Base-by-base conservation (phyloP, 106 monocot genomes). In the Phalaenopsis equestris region DNA sequence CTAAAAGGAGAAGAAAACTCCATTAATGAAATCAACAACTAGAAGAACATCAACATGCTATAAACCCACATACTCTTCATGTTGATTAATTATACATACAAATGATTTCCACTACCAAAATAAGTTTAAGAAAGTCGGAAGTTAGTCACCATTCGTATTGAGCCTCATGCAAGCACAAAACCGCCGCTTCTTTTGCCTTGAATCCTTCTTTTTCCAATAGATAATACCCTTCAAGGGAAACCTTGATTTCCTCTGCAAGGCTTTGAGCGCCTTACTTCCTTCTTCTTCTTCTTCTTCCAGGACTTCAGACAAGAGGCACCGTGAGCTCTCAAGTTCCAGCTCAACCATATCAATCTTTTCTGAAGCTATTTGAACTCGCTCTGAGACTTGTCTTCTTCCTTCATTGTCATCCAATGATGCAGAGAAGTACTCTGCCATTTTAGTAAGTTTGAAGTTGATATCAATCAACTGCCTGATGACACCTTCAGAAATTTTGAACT, bases 271-370 rank as follows among this genome's bases (percentile, higher is more conserved):
- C 56, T 76, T 75, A 61, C 80, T 48, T 37, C 82, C 78, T 56
- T 81, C 55, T 61, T 83, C 87, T 77, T 93, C 78, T 56, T 81
- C 55, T 61, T 83, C 87, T 77, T 93, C 93, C 78, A 89, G 81
- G 45, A 93, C 67, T 43, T 88, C 89, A 42, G 85, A 70, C 82
- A 88, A 79, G 3, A 85, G 70, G 78, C 87, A 89, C 45, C 90
- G 85, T 4, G 89, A 82, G 74, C 84, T 87, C 55, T 93, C 85
- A 55, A 93, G 76, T 38, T 93, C 88, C 77, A 90, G 42, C 42
- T 93, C 93, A 80, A 93, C 74, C 58, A 75, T 77, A 46, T 74
- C 88, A 55, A 88, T 84, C 79, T 86, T 93, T 55, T 93, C 87
- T 10, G 88, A 88, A 2, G 79, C 85, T 78, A 79, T 84, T 43